Evolutionary conservation across 805 yeast species (phyloP), one percentile per base, ranked within the genome.

Genomic region (Isabelozyma heimii): DNA sequence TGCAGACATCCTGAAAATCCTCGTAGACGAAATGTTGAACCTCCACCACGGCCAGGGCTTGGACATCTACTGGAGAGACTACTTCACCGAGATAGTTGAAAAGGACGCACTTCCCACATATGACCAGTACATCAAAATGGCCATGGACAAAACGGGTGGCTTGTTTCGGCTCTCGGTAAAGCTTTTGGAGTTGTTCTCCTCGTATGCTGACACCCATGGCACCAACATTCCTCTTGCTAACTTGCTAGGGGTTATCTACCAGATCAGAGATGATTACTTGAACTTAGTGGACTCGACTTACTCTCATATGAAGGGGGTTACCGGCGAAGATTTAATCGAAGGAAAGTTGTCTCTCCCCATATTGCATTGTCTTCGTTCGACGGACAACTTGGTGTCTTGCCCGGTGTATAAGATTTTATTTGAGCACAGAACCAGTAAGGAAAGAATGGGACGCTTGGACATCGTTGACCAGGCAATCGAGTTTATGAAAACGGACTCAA

Each of bases 311-410:
- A 96, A 96, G 2, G 76, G 76, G 2, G 79, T 79, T 53, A 82
- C 89, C 46, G 73, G 75, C 5, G 97, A 91, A 58, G 98, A 91
- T 61, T 77, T 91, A 28, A 82, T 90, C 0, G 97, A 91, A 63
- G 97, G 97, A 0, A 91, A 91, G 65, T 81, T 87, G 51, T 89
- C 96, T 0, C 87, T 89, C 53, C 97, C 97, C 0, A 82, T 91
- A 2, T 78, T 91, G 14, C 94, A 89, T 63, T 62, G 70, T 48
- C 50, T 66, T 37, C 43, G 39, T 12, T 48, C 46, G 24, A 20
- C 16, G 20, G 47, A 51, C 13, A 24, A 48, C 8, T 35, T 41
- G 8, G 43, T 37, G 40, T 37, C 46, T 20, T 54, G 60, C 8
- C 69, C 70, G 1, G 60, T 70, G 3, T 59, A 60, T 45, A 48